Evolutionary conservation across 2,329 filamentous ascomycete genomes (phyloP).

Genomic region (Fusarium dimerum): DNA sequence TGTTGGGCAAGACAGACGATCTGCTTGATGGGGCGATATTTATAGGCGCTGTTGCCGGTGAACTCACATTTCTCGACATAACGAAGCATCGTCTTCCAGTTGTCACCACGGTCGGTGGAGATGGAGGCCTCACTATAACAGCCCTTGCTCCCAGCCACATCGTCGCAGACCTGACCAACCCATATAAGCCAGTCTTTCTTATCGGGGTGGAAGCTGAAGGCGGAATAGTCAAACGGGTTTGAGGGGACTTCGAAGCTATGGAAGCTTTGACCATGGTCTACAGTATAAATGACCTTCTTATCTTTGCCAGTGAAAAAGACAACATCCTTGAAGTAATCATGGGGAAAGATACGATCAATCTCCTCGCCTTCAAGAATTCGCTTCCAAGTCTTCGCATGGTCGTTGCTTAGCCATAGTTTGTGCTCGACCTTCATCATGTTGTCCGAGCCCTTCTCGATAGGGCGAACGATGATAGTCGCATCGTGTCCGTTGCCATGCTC

Average conservation of each 20-base stretch:
- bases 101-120: constrained; percentile 76
- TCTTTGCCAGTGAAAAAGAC: constrained; percentile 81
- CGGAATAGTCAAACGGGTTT: constrained; percentile 43
- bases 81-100: constrained; percentile 74
- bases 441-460: constrained; percentile 38
- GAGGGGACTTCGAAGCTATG: constrained; percentile 72
- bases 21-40: constrained; percentile 53
- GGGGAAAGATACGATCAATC: constrained; percentile 71
- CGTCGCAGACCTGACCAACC: constrained; percentile 74
- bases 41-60: constrained; percentile 64
- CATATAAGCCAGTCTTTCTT: constrained; percentile 91
- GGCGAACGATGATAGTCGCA: constrained; percentile 68
- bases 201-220: constrained; percentile 79
- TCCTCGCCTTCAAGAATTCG: constrained; percentile 67
- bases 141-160: constrained; percentile 45
- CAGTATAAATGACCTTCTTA: constrained; percentile 71
- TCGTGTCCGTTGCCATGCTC: constrained; percentile 72
- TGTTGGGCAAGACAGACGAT: constrained; percentile 59
- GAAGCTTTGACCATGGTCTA: constrained; percentile 74
- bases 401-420: constrained; percentile 70
- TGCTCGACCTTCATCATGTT: constrained; percentile 43
- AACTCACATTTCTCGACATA: constrained; percentile 86
- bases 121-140: constrained; percentile 77
- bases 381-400: constrained; percentile 89
- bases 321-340: constrained; percentile 78